Percentiles rank a stretch among this genome's conserved stretches.
Conservation (phyloP, 345 rosid species). For the Aethionema arabicum region DNA sequence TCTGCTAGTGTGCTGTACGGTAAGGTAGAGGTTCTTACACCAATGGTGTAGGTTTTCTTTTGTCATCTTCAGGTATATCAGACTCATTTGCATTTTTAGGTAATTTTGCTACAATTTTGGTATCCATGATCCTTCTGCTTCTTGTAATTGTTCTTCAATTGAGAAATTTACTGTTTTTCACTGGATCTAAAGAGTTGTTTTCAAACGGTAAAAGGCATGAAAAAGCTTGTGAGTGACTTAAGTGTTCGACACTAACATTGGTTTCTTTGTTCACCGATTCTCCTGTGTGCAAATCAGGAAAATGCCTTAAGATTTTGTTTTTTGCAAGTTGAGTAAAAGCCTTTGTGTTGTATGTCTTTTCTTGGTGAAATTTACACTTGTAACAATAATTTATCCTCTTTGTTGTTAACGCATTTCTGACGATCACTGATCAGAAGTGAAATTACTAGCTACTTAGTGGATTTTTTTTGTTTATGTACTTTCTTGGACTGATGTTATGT, state of each 20-base stretch:
- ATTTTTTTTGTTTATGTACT: background rate
- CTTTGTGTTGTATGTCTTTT: background rate
- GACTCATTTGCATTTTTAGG: slow-evolving; percentile 2
- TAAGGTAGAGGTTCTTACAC: background rate
- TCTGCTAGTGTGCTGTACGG: background rate
- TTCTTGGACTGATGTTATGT: background rate
- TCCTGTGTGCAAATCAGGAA: background rate
- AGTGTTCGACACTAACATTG: too few species aligned
- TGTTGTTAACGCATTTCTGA: background rate
- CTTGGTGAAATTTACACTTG: too few species aligned
- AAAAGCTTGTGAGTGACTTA: background rate
- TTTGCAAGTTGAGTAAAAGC: too few species aligned
- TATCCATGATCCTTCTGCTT: background rate
- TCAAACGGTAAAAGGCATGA: too few species aligned
- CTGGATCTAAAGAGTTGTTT: background rate
- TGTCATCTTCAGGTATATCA: background rate
- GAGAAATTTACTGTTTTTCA: background rate
- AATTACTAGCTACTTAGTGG: slow-evolving; percentile 3
- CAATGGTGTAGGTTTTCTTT: background rate
- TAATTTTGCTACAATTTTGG: background rate
- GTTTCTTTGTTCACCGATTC: background rate
- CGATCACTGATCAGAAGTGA: background rate
- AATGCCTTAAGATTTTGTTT: background rate
- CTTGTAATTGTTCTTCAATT: background rate
- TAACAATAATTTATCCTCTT: too few species aligned